phyloP scores from a whole-genome alignment of 1,284 basidiomycete species.

The Microbotryum silenes-acaulis region DNA sequence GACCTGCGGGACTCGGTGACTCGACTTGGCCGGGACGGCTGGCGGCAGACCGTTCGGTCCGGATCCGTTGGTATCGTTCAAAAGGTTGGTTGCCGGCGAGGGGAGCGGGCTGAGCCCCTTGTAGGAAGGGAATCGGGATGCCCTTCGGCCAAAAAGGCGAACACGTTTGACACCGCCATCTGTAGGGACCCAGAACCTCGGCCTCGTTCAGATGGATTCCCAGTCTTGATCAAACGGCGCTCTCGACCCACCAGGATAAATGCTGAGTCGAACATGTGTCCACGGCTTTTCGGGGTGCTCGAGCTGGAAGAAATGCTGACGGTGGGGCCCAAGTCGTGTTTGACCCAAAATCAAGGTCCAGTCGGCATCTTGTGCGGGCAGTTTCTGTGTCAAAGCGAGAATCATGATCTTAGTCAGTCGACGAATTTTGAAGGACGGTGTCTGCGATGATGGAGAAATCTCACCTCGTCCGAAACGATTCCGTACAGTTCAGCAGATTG shows the following conservation, averaged over 20 bases:
- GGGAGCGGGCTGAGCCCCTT: slow-evolving; percentile 19
- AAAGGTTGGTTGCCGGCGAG: slow-evolving; percentile 28
- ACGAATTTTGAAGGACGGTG: background rate
- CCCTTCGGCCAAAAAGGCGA: slow-evolving; percentile 65
- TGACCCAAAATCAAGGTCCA: slow-evolving; percentile 72
- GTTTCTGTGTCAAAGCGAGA: slow-evolving; percentile 35
- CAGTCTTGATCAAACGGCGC: too few species aligned
- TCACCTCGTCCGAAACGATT: slow-evolving; percentile 47
- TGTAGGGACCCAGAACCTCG: slow-evolving; percentile 9
- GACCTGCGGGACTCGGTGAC: slow-evolving; percentile 42
- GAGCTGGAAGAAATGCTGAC: slow-evolving; percentile 80
- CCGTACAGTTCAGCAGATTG: slow-evolving; percentile 76
- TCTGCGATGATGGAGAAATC: slow-evolving; percentile 34
- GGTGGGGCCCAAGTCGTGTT: slow-evolving; percentile 77
- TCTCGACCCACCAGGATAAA: slow-evolving; percentile 56
- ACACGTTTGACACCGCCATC: slow-evolving; percentile 94
- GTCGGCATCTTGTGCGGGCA: slow-evolving; percentile 39
- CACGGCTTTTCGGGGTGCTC: slow-evolving; percentile 49
- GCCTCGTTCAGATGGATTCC: too few species aligned
- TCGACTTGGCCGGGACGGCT: background rate
- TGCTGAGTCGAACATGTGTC: slow-evolving; percentile 80
- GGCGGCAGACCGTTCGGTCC: slow-evolving; percentile 10
- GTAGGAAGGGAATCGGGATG: slow-evolving; percentile 30
- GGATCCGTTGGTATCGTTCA: slow-evolving; percentile 16
- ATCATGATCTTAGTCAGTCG: background rate